phyloP scores from a whole-genome alignment of 164 flowering plant genomes.

The Sextonia rubra region DNA sequence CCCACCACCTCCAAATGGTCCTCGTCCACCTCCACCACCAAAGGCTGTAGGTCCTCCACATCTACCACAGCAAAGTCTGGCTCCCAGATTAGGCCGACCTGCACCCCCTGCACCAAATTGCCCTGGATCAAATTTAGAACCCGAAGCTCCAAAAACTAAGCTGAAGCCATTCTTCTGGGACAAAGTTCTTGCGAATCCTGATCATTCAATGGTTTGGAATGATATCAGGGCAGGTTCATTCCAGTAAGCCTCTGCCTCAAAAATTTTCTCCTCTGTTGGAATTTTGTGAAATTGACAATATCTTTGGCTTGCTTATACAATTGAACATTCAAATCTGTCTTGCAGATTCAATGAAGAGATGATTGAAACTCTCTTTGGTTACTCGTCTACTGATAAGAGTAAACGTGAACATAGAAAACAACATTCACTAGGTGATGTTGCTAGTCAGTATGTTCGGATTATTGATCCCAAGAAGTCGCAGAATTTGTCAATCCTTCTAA shows the following conservation, averaged over 20 bases:
- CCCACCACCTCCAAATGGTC: conserved; percentile 30
- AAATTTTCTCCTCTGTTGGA: neutral
- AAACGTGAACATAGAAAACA: conserved; percentile 49
- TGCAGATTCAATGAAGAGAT: conserved; percentile 91
- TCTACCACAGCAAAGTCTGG: conserved; percentile 34
- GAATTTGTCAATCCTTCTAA: conserved; percentile 72
- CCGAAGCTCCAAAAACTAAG: conserved; percentile 62
- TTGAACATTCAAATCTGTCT: neutral
- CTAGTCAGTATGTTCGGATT: conserved; percentile 51
- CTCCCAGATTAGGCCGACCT: conserved; percentile 34
- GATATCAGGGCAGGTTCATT: conserved; percentile 86
- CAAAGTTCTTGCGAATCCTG: conserved; percentile 87
- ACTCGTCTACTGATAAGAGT: conserved; percentile 41
- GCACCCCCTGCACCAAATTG: conserved; percentile 27
- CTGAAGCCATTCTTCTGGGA: conserved; percentile 98
- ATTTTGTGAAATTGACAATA: neutral
- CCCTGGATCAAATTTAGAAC: conserved; percentile 9
- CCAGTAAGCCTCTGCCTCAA: conserved; percentile 54
- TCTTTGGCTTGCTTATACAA: neutral
- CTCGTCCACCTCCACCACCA: conserved; percentile 43
- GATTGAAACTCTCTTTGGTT: conserved; percentile 85
- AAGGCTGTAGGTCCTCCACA: conserved; percentile 37
- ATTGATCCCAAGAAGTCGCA: conserved; percentile 82
- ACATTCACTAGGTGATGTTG: conserved; percentile 40
- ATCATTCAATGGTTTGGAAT: conserved; percentile 95